phyloP scores from a whole-genome alignment of 768 basidiomycete species.

The Russula sp. region DNA sequence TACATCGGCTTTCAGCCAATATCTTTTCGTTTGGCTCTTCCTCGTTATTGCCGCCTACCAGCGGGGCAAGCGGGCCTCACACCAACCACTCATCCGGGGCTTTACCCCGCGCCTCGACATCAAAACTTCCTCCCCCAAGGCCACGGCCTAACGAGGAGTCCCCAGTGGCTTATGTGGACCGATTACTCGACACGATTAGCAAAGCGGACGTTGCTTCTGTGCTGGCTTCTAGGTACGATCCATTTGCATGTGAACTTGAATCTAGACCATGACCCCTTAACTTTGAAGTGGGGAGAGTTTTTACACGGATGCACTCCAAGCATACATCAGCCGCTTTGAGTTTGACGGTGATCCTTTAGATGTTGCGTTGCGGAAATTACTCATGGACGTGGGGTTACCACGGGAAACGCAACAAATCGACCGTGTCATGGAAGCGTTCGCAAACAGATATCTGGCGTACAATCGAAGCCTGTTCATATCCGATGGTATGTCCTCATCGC shows the following conservation, averaged over 20 bases:
- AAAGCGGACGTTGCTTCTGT: conserved; percentile 76
- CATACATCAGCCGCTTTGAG: conserved; percentile 70
- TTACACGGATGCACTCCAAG: conserved; percentile 56
- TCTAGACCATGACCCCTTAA: conserved; percentile 1
- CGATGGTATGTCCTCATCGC: conserved; percentile 45
- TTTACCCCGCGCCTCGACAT: conserved; percentile 41
- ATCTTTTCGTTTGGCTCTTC: conserved; percentile 46
- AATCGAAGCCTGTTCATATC: conserved; percentile 75
- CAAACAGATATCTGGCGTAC: conserved; percentile 71
- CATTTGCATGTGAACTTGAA: background rate
- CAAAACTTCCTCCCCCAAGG: conserved; percentile 42
- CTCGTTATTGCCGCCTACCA: conserved; percentile 28
- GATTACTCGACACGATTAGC: conserved; percentile 56
- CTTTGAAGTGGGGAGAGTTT: conserved; percentile 58
- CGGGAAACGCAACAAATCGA: conserved; percentile 98
- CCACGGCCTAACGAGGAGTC: conserved; percentile 55
- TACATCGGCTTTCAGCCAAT: conserved; percentile 64
- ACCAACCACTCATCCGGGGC: conserved; percentile 26
- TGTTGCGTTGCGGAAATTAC: conserved; percentile 77
- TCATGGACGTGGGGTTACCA: conserved; percentile 89
- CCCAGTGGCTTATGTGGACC: conserved; percentile 58
- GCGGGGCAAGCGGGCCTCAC: conserved; percentile 19
- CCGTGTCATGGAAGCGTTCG: conserved; percentile 93
- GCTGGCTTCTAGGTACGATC: conserved; percentile 68
- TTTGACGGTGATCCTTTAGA: conserved; percentile 81